These are phyloP conservation scores for Lactarius tabidus DNA, from an alignment of 768 basidiomycete genomes.

Conservation along the genomic window DNA sequence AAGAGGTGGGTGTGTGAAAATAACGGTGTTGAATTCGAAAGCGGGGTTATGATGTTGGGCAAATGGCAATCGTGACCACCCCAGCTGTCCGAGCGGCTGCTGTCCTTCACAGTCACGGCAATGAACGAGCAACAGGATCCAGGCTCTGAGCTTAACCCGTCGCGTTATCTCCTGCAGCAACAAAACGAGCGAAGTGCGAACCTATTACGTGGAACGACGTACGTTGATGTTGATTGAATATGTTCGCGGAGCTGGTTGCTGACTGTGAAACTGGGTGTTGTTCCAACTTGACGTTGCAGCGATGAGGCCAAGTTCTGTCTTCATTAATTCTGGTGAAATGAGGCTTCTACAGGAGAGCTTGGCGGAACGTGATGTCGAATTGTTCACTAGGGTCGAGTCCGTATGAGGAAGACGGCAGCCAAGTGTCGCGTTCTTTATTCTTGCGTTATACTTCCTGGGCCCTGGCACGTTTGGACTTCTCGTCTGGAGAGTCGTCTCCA, in stretches of 20 bases:
- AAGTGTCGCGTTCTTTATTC: background rate
- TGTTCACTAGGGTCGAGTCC: background rate
- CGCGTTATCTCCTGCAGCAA: background rate
- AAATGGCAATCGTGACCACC: background rate
- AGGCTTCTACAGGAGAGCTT: background rate
- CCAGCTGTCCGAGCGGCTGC: background rate
- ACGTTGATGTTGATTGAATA: background rate
- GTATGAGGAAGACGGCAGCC: background rate
- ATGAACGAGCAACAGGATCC: background rate
- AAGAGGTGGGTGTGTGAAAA: background rate
- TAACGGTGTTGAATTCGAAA: background rate
- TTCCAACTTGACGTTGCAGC: background rate
- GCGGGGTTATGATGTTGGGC: background rate
- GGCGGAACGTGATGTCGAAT: background rate
- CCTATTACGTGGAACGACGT: background rate
- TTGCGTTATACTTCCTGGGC: background rate
- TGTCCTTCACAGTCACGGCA: background rate
- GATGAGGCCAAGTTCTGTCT: background rate
- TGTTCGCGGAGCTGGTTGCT: background rate
- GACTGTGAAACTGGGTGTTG: background rate
- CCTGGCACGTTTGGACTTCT: background rate
- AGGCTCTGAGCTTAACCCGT: background rate
- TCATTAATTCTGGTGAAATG: background rate
- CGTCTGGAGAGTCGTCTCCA: background rate
- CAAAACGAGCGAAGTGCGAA: background rate